A percentile compares a stretch with the other conserved stretches of the same genome.
These are phyloP conservation scores for Leonotis leonurus DNA, from an alignment of 257 asterid species.

Conservation along the genomic window DNA sequence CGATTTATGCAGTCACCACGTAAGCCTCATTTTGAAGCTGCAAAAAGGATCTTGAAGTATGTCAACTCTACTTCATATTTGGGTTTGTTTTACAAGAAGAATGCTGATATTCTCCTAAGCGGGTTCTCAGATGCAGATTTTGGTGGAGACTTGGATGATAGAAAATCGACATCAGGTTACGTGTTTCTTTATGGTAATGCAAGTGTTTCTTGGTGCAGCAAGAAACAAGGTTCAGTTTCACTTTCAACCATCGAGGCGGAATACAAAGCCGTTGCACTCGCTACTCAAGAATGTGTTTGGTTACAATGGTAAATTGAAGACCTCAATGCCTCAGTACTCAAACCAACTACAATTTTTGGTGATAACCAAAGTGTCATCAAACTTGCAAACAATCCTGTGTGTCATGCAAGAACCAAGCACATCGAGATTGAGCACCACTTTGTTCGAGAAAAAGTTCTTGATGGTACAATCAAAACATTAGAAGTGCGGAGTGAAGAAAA, in stretches of 20 bases:
- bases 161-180: background rate
- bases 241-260: conserved; percentile 2
- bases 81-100: background rate
- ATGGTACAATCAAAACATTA: background rate
- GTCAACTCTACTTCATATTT: background rate
- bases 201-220: conserved; percentile 14
- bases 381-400: background rate
- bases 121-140: background rate
- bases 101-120: background rate
- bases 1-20: background rate
- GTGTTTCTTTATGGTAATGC: background rate
- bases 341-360: background rate
- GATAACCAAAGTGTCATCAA: background rate
- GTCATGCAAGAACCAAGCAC: background rate
- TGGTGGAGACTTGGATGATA: background rate
- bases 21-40: background rate
- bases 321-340: background rate
- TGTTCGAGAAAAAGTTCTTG: background rate
- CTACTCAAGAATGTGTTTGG: conserved; percentile 16
- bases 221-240: conserved; percentile 1
- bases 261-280: background rate
- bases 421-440: background rate
- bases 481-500: background rate
- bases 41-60: background rate
- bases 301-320: conserved; percentile 1